phyloP scores from a whole-genome alignment of 2,329 filamentous ascomycete species.

The Fonsecaea erecta region DNA sequence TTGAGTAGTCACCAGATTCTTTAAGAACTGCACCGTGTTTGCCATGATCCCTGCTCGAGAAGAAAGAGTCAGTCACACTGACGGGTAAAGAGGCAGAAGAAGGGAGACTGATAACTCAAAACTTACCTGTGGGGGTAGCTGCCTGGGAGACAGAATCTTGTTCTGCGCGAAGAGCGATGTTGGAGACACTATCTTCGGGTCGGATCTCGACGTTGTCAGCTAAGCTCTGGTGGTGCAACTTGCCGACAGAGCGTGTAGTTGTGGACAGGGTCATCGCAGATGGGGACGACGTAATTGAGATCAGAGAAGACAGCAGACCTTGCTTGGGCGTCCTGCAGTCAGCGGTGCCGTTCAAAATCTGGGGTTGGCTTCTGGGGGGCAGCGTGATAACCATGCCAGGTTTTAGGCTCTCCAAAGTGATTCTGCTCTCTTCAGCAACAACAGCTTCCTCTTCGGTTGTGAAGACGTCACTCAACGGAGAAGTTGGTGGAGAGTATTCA shows the following conservation, averaged over 20 bases:
- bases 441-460: neutral
- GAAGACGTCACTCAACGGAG: neutral
- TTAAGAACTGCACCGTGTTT: conserved; percentile 14
- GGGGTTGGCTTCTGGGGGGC: neutral
- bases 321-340: too few relatives aligned
- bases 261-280: neutral
- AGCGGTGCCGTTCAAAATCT: neutral
- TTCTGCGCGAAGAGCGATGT: neutral
- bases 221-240: conserved; percentile 14
- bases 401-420: conserved; percentile 10
- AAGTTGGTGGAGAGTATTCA: conserved; percentile 17
- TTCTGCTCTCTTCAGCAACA: neutral
- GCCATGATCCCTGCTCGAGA: neutral
- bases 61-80: neutral
- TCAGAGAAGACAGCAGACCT: neutral
- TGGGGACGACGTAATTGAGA: neutral
- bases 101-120: neutral
- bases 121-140: conserved; percentile 2
- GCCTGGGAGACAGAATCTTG: neutral
- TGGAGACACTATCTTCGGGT: conserved; percentile 21
- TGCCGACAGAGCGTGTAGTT: conserved; percentile 5
- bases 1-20: conserved; percentile 8
- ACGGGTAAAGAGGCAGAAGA: neutral
- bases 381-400: conserved; percentile 7
- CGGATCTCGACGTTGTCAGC: conserved; percentile 9